A percentile compares a stretch with the other conserved stretches of the same genome.
These are phyloP conservation scores for Umbelopsis ramanniana DNA, from an alignment of 192 early-diverging fungal genomes.

Conservation along the genomic window DNA sequence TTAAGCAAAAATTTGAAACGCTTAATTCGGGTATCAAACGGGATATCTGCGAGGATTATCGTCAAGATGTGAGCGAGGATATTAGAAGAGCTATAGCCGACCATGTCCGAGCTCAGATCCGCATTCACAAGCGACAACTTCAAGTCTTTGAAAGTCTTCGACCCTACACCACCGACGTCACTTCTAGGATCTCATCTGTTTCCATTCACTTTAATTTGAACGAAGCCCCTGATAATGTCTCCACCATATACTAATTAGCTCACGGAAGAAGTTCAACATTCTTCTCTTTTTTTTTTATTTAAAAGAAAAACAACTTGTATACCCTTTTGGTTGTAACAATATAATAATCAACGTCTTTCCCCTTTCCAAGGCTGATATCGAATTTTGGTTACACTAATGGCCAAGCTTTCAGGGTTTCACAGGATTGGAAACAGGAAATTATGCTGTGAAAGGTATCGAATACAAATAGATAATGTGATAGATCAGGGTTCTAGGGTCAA, in stretches of 20 bases:
- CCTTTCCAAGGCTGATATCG: background rate
- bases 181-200: background rate
- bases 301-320: background rate
- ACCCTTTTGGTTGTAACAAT: background rate
- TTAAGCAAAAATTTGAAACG: constrained; percentile 17
- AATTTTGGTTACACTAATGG: background rate
- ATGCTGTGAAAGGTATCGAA: too few species aligned
- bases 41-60: constrained; percentile 19
- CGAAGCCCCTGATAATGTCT: background rate
- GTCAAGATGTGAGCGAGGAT: constrained; percentile 25
- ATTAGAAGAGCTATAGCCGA: constrained; percentile 16
- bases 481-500: too few species aligned
- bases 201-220: constrained; percentile 2
- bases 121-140: constrained; percentile 26
- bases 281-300: too few species aligned
- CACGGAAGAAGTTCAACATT: background rate
- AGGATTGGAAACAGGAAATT: too few species aligned
- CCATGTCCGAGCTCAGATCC: constrained; percentile 27
- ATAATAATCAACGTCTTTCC: background rate
- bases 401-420: too few species aligned
- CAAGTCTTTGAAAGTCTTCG: constrained; percentile 10
- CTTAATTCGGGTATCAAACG: constrained; percentile 24
- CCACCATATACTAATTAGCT: background rate
- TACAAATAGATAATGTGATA: too few species aligned
- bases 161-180: background rate